Percentiles rank a stretch among this genome's conserved stretches.
phyloP scores from a whole-genome alignment of 345 rosid genomes.

The Salix koriyanagi region DNA sequence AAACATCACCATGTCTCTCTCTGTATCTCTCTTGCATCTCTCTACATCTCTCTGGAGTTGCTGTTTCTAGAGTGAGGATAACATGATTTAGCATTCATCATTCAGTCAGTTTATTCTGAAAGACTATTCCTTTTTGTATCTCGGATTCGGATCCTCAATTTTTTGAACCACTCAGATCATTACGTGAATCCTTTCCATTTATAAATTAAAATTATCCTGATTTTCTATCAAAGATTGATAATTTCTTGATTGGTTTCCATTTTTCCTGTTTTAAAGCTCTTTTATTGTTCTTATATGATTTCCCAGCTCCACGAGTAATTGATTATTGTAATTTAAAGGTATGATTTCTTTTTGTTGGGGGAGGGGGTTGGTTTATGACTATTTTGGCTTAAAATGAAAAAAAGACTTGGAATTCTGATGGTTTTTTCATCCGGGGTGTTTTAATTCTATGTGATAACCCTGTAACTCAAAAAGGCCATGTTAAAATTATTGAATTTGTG shows the following conservation, averaged over 20 bases:
- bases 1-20: conserved; percentile 11
- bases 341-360: background rate
- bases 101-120: background rate
- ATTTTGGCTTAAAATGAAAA: background rate
- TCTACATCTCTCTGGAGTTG: conserved; percentile 26
- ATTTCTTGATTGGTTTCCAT: background rate
- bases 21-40: conserved; percentile 35
- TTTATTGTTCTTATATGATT: background rate
- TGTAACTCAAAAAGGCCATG: background rate
- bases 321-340: conserved; percentile 1
- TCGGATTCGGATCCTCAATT: conserved; percentile 42
- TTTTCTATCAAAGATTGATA: conserved; percentile 20
- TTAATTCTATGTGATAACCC: background rate
- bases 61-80: conserved; percentile 27
- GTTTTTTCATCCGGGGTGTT: background rate
- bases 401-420: background rate
- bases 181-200: conserved; percentile 35
- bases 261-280: background rate
- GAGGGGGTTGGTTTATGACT: background rate
- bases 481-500: background rate
- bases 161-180: conserved; percentile 16
- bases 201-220: background rate
- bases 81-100: background rate
- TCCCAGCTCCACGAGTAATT: conserved; percentile 8
- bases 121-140: background rate